These are phyloP conservation scores for Trichophyton rubrum DNA, from an alignment of 2,329 filamentous ascomycete genomes.

Conservation along the genomic window DNA sequence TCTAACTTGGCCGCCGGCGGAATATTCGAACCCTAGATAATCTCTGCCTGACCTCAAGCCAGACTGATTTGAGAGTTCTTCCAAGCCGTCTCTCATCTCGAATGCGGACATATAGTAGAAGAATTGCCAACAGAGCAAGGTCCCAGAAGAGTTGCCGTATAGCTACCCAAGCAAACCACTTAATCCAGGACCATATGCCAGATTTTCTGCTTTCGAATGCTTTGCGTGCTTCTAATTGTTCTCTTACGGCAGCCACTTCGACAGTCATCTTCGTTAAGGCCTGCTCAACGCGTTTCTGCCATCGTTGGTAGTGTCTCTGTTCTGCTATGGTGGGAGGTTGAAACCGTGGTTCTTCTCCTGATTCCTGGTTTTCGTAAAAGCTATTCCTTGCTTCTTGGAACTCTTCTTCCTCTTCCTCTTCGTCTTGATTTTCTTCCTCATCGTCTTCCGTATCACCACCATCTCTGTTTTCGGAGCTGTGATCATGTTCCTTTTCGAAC, in stretches of 20 bases:
- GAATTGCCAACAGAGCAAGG: slow-evolving; percentile 38
- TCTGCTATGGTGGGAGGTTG: slow-evolving; percentile 12
- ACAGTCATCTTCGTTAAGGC: slow-evolving; percentile 81
- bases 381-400: slow-evolving; percentile 14
- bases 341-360: slow-evolving; percentile 32
- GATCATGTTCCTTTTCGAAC: slow-evolving; percentile 38
- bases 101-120: slow-evolving; percentile 31
- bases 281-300: slow-evolving; percentile 71
- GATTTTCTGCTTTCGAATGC: slow-evolving; percentile 56
- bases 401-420: slow-evolving; percentile 23
- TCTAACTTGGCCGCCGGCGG: slow-evolving; percentile 5
- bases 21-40: slow-evolving; percentile 20
- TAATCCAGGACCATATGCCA: slow-evolving; percentile 55
- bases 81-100: slow-evolving; percentile 34
- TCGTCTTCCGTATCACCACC: slow-evolving; percentile 38
- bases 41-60: slow-evolving; percentile 24
- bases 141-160: slow-evolving; percentile 66
- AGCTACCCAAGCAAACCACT: slow-evolving; percentile 56
- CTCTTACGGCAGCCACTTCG: slow-evolving; percentile 80
- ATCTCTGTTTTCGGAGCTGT: slow-evolving; percentile 32
- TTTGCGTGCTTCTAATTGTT: slow-evolving; percentile 70
- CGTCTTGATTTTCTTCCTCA: slow-evolving; percentile 22
- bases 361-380: slow-evolving; percentile 25
- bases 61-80: slow-evolving; percentile 20
- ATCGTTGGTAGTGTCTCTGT: slow-evolving; percentile 40